A percentile compares a stretch with the other conserved stretches of the same genome.
phyloP scores from a whole-genome alignment of 805 yeast genomes.

The Kluyveromyces aestuarii region DNA sequence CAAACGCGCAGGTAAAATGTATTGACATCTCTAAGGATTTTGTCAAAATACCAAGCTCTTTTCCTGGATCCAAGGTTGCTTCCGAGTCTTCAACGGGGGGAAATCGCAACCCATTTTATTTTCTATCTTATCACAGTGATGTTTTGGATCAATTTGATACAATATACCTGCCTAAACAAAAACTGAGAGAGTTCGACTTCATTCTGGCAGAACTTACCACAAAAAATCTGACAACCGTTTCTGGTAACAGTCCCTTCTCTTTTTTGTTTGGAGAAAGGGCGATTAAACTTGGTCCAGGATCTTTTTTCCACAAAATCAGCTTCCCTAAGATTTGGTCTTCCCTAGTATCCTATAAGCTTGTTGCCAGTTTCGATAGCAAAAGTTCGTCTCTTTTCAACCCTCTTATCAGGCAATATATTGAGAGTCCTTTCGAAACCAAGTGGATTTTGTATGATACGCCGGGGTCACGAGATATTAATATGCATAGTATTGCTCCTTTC shows the following conservation, averaged over 20 bases:
- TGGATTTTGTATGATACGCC: conserved; percentile 55
- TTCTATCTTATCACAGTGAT: conserved; percentile 34
- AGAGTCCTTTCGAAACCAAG: conserved; percentile 64
- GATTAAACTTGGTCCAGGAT: background rate
- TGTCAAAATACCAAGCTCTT: conserved; percentile 44
- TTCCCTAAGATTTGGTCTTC: conserved; percentile 25
- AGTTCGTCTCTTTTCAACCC: conserved; percentile 39
- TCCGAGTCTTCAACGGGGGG: conserved; percentile 53
- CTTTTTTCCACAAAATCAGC: conserved; percentile 11
- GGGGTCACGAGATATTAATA: conserved; percentile 32
- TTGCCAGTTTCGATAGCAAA: conserved; percentile 6
- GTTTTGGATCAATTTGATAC: conserved; percentile 38
- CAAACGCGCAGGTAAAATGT: background rate
- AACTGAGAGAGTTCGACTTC: conserved; percentile 13
- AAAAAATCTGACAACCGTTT: background rate
- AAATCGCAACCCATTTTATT: conserved; percentile 37
- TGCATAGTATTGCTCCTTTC: conserved; percentile 63
- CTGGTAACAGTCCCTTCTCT: conserved; percentile 8
- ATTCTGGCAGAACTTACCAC: conserved; percentile 13
- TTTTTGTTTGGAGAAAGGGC: background rate
- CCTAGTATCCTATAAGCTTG: conserved; percentile 16
- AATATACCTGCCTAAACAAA: conserved; percentile 36
- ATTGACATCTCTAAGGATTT: conserved; percentile 26
- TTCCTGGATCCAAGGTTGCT: conserved; percentile 25
- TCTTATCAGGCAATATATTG: conserved; percentile 55